Evolutionary conservation across 73 alveolate genomes (phyloP).

Genomic region (Symbiodinium natans): DNA sequence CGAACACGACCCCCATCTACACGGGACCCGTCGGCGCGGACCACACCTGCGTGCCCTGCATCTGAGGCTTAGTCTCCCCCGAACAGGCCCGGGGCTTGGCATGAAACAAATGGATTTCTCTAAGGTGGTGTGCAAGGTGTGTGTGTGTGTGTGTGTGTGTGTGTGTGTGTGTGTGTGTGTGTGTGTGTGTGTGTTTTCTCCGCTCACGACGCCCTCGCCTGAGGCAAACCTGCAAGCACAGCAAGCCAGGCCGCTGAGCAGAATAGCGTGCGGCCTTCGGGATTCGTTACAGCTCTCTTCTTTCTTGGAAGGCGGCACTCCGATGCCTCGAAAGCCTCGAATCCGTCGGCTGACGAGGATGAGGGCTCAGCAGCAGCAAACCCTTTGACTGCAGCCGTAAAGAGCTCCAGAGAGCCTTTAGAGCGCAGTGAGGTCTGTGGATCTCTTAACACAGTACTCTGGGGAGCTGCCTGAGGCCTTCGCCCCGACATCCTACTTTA

Average conservation of each 20-base stretch:
- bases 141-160: too few relatives aligned
- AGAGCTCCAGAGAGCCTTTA: not conserved
- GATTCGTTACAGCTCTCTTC: too few relatives aligned
- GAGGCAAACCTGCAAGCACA: not conserved
- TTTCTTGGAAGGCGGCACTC: not conserved
- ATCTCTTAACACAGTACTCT: not conserved
- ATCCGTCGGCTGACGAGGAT: not conserved
- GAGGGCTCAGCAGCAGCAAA: not conserved
- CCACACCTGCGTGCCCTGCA: too few relatives aligned
- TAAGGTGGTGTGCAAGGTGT: too few relatives aligned
- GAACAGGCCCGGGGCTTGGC: not conserved
- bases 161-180: too few relatives aligned
- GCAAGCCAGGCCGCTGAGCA: not conserved
- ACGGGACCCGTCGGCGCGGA: too few relatives aligned
- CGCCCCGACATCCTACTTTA: slow-evolving; percentile 36
- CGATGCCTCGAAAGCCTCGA: not conserved
- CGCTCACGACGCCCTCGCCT: not conserved
- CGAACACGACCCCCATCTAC: too few relatives aligned
- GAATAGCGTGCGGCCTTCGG: not conserved
- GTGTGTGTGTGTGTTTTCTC: too few relatives aligned
- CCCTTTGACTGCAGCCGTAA: not conserved
- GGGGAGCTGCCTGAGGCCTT: not conserved
- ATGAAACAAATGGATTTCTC: too few relatives aligned
- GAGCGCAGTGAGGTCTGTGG: not conserved
- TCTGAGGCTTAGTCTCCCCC: not conserved